phyloP scores from a whole-genome alignment of 208 protist species.

The Acanthamoeba castellanii region DNA sequence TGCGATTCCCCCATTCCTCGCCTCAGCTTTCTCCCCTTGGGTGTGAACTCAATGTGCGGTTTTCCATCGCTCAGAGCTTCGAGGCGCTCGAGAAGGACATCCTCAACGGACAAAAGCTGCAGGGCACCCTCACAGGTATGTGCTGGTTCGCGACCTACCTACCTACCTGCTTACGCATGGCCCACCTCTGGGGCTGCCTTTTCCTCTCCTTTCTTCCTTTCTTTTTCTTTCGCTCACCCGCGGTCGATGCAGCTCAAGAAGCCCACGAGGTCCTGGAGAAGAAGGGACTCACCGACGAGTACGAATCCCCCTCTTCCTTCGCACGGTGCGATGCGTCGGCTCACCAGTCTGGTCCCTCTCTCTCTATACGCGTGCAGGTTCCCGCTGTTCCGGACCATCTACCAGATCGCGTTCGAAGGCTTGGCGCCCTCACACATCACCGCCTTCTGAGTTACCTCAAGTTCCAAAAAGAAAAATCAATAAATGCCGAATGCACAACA shows the following conservation, averaged over 20 bases:
- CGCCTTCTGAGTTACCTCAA: neutral
- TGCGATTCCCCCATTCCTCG: neutral
- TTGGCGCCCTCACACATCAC: neutral
- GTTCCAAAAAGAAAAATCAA: too few relatives aligned
- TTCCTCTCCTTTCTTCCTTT: neutral
- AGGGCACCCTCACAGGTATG: conserved; percentile 84
- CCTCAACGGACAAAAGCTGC: conserved; percentile 88
- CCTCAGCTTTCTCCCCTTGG: too few relatives aligned
- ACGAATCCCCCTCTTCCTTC: neutral
- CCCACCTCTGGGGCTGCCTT: neutral
- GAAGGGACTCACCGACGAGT: neutral
- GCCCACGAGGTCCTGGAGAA: conserved; percentile 27
- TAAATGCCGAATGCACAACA: too few relatives aligned
- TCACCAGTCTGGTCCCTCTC: neutral
- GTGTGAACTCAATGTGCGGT: too few relatives aligned
- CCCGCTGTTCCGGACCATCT: conserved; percentile 10
- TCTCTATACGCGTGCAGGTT: too few relatives aligned
- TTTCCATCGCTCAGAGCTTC: neutral
- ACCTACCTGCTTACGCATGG: too few relatives aligned
- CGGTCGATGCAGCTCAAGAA: neutral
- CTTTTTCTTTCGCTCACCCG: too few relatives aligned
- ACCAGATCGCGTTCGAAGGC: conserved; percentile 29
- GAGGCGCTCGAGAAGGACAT: conserved; percentile 85
- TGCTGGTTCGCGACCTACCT: too few relatives aligned
- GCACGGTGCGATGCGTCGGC: too few relatives aligned